Evolutionary conservation across 2,329 filamentous ascomycete genomes (phyloP).

Genomic region (Penicillium italicum): DNA sequence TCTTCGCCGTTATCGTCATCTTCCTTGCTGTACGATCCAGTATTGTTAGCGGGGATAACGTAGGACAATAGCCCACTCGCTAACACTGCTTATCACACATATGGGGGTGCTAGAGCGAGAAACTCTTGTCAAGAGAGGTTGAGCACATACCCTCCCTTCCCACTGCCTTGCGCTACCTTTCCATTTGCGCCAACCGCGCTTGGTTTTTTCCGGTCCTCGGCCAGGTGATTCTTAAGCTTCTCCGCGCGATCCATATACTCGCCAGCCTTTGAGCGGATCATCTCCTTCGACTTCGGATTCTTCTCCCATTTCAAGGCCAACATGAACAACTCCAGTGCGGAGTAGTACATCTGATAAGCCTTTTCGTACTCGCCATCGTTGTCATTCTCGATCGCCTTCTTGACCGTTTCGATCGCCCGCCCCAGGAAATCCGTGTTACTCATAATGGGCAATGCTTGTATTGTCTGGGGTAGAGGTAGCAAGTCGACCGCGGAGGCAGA

Average conservation of each 20-base stretch:
- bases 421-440: constrained; percentile 96
- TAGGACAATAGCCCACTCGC: neutral
- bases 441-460: constrained; percentile 55
- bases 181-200: constrained; percentile 52
- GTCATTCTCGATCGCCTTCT: constrained; percentile 95
- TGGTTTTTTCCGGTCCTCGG: constrained; percentile 53
- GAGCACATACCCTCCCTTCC: constrained; percentile 53
- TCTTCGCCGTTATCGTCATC: constrained; percentile 67
- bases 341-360: constrained; percentile 94
- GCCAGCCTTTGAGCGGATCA: constrained; percentile 89
- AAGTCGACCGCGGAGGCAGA: constrained; percentile 21
- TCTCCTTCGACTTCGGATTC: constrained; percentile 93
- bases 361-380: constrained; percentile 95
- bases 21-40: constrained; percentile 38
- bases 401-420: constrained; percentile 92
- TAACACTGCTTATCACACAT: neutral
- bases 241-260: constrained; percentile 99
- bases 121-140: neutral
- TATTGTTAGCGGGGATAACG: constrained; percentile 3
- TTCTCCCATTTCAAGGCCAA: constrained; percentile 99
- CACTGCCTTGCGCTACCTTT: constrained; percentile 48
- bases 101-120: neutral
- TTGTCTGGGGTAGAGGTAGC: constrained; percentile 11
- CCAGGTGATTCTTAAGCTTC: constrained; percentile 89
- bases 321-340: constrained; percentile 96